These are phyloP conservation scores for Aspergillus saccharolyticus DNA, from an alignment of 495 filamentous ascomycete genomes.

Conservation along the genomic window DNA sequence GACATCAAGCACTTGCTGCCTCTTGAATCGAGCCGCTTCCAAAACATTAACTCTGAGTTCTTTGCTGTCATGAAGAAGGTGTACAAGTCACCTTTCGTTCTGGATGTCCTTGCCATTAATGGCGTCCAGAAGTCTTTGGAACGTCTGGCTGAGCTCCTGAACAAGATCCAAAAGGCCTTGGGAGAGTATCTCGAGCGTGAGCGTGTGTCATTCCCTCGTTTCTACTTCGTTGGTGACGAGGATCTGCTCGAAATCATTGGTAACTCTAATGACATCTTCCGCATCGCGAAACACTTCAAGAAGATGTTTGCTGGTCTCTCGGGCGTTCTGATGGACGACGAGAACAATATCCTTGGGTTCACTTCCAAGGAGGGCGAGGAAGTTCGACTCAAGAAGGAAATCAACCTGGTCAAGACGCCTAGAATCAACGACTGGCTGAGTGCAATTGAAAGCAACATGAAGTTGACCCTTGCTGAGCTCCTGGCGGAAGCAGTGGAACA, in stretches of 20 bases:
- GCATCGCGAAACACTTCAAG: conserved; percentile 95
- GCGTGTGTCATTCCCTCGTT: conserved; percentile 91
- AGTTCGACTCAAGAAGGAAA: conserved; percentile 78
- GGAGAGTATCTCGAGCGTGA: conserved; percentile 98
- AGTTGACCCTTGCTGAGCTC: conserved; percentile 83
- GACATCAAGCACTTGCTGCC: conserved; percentile 98
- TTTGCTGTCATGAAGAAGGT: conserved; percentile 98
- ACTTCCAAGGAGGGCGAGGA: conserved; percentile 94
- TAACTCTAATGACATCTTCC: conserved; percentile 93
- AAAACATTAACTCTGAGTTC: conserved; percentile 99
- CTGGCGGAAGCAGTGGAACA: conserved; percentile 79
- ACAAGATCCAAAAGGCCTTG: conserved; percentile 98
- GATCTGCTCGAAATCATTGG: conserved; percentile 99
- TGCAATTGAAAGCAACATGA: conserved; percentile 89
- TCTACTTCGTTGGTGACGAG: conserved; percentile 99
- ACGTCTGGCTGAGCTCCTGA: conserved; percentile 86
- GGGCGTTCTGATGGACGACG: conserved; percentile 85
- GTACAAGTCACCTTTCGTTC: conserved; percentile 85
- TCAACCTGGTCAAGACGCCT: conserved; percentile 87
- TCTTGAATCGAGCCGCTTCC: conserved; percentile 90
- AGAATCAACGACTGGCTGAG: conserved; percentile 98
- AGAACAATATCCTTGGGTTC: conserved; percentile 81
- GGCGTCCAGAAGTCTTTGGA: conserved; percentile 94
- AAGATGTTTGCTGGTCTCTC: conserved; percentile 99
- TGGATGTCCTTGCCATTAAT: conserved; percentile 92